Percentiles rank a stretch among this genome's conserved stretches.
Conservation (phyloP, 1,284 basidiomycete species). For the Hemileccinum hortonii region DNA sequence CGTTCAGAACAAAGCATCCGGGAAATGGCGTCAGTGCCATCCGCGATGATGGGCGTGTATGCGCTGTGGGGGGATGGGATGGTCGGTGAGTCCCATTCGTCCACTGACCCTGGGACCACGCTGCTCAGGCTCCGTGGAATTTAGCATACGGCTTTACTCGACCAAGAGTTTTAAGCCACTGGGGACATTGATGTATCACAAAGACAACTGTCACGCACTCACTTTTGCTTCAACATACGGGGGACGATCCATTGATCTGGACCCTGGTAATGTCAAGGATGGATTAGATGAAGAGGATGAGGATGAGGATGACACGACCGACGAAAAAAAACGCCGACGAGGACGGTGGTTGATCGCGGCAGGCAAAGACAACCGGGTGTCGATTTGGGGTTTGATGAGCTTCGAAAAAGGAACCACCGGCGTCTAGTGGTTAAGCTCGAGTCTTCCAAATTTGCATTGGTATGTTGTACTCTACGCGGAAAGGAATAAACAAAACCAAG, state of each 20-base stretch:
- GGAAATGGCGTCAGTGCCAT: conserved; percentile 75
- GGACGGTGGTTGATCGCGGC: conserved; percentile 71
- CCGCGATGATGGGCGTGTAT: conserved; percentile 72
- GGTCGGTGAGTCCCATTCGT: conserved; percentile 58
- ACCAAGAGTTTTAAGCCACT: conserved; percentile 74
- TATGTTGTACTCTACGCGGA: too few species aligned
- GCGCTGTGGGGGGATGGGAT: conserved; percentile 87
- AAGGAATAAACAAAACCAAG: too few species aligned
- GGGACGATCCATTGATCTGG: not conserved
- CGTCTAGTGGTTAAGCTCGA: not conserved
- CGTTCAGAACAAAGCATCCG: conserved; percentile 67
- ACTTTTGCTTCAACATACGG: conserved; percentile 54
- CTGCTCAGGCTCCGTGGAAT: not conserved
- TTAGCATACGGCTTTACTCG: conserved; percentile 76
- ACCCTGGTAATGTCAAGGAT: not conserved
- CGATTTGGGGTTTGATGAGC: conserved; percentile 75
- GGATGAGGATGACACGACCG: conserved; percentile 49
- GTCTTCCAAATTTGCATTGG: not conserved
- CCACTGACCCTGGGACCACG: not conserved
- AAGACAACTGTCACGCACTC: conserved; percentile 67
- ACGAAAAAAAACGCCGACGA: conserved; percentile 49
- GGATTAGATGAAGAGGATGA: conserved; percentile 36
- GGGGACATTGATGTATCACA: conserved; percentile 79
- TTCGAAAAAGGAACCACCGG: conserved; percentile 49
- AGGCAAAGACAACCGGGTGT: conserved; percentile 72